Evolutionary conservation across 2,329 filamentous ascomycete species (phyloP), one percentile per base, ranked within the genome.

Genomic region (Talaromyces amestolkiae): DNA sequence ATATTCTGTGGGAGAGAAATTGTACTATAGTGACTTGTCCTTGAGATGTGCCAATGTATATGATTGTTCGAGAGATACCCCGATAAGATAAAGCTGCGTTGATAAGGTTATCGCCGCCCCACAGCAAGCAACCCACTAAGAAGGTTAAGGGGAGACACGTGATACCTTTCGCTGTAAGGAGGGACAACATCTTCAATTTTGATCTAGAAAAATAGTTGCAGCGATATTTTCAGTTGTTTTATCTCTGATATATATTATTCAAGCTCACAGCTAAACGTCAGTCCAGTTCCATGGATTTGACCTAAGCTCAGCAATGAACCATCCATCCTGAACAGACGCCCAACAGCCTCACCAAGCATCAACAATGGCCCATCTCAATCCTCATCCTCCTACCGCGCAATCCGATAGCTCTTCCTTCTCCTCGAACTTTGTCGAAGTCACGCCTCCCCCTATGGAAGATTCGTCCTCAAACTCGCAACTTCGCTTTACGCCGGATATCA

Each of bases 401-500:
- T 66, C 59, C 35, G 59, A 63, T n/a, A 64, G 45, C 58, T 66
- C 65, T 45, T 76, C 76, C 72, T 65, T 69, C 51, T 70, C 65
- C 66, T 70, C 72, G 53, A 68, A 69, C 43, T 67, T 70, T 35
- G 69, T 68, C 62, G 70, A 73, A 63, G 70, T 72, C 58, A 69
- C 22, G 11, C 39, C 51, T 47, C 49, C 59, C 11, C 56, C 49
- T 17, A 45, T 45, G 9, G 56, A 39, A 3, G 37, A 49, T 33
- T 64, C 65, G 6, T 41, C 64, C 41, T 68, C 72, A 6, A 72
- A 71, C 45, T 65, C 56, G 9, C 56, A 43, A 19, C 39, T 69
- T 19, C 75, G 69, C 65, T 74, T 75, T 43, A 79, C 76, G 0
- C 77, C 77, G 4, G 71, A 72, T n/a, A 77, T 76, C 9, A 75